These are phyloP conservation scores for Tolypocladium inflatum DNA, from an alignment of 2,329 filamentous ascomycete genomes.

Conservation along the genomic window DNA sequence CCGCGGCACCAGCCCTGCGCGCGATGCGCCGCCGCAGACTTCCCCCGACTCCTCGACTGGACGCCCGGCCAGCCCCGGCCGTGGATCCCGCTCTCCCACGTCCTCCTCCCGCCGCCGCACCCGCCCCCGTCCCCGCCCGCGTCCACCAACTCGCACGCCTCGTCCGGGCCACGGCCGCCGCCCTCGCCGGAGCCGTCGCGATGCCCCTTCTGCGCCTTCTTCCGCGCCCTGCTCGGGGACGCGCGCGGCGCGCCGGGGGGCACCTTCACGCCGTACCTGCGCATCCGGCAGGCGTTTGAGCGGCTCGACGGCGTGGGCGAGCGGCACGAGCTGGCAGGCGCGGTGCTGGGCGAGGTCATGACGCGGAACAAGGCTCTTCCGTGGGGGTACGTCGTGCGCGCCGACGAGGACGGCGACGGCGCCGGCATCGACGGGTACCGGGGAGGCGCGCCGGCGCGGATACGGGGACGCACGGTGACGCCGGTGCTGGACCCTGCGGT, in stretches of 20 bases:
- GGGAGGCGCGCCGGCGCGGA: constrained; percentile 7
- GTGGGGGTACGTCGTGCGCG: constrained; percentile 25
- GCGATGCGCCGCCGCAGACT: constrained; percentile 24
- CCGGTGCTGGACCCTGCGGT: constrained; percentile 18
- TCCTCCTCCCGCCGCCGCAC: constrained; percentile 1
- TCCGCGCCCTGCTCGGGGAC: constrained; percentile 22
- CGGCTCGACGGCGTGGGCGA: constrained; percentile 22
- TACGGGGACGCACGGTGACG: constrained; percentile 22
- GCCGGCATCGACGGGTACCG: constrained; percentile 13
- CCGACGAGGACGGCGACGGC: constrained; percentile 12
- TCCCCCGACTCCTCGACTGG: constrained; percentile 25
- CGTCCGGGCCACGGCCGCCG: neutral
- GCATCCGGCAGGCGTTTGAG: constrained; percentile 28
- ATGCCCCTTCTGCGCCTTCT: constrained; percentile 20
- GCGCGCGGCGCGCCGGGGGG: constrained; percentile 12
- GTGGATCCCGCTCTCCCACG: constrained; percentile 25
- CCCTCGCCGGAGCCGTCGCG: neutral
- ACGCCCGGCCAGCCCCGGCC: constrained; percentile 22
- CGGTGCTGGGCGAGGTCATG: constrained; percentile 25
- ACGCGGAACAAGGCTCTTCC: constrained; percentile 25
- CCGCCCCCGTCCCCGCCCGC: constrained; percentile 14
- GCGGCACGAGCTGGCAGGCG: constrained; percentile 24
- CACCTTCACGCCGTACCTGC: constrained; percentile 27
- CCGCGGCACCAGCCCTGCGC: constrained; percentile 15
- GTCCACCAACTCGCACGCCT: neutral